A percentile compares a stretch with the other conserved stretches of the same genome.
These are phyloP conservation scores for Cephaloascus albidus DNA, from an alignment of 805 yeast species.

Conservation along the genomic window DNA sequence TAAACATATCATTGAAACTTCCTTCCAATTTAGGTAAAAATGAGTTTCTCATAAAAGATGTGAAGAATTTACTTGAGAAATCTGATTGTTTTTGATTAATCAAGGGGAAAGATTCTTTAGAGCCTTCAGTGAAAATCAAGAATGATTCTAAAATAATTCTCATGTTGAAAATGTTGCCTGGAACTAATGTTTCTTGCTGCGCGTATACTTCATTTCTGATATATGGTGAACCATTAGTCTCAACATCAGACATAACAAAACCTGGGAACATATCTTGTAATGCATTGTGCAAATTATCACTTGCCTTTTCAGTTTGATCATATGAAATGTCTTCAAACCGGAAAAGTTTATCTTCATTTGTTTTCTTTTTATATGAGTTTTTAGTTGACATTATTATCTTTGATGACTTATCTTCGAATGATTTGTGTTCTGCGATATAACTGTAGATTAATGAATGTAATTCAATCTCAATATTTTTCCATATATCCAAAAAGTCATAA, in stretches of 20 bases:
- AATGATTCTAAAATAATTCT: constrained; percentile 68
- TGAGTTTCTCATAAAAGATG: constrained; percentile 50
- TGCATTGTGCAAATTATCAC: constrained; percentile 28
- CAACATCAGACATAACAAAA: constrained; percentile 22
- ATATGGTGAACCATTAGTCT: constrained; percentile 26
- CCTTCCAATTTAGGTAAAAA: constrained; percentile 59
- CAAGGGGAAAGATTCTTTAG: constrained; percentile 30
- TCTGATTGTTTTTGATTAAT: constrained; percentile 9
- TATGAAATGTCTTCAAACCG: constrained; percentile 11
- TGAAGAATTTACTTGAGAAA: constrained; percentile 41
- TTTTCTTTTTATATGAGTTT: constrained; percentile 9
- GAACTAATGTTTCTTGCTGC: constrained; percentile 55
- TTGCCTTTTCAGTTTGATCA: constrained; percentile 14
- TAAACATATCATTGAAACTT: constrained; percentile 44
- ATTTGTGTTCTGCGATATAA: constrained; percentile 20
- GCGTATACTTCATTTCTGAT: constrained; percentile 52
- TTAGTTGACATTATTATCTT: constrained; percentile 8
- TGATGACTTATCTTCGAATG: constrained; percentile 17
- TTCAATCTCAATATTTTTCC: constrained; percentile 33
- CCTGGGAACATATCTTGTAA: constrained; percentile 70
- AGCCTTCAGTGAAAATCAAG: constrained; percentile 55
- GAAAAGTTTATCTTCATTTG: constrained; percentile 14
- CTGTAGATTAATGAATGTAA: constrained; percentile 23
- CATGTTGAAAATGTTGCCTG: constrained; percentile 72
- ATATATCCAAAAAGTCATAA: constrained; percentile 21